Base-by-base conservation (phyloP, 768 basidiomycete genomes). In the Pisolithus marmoratus region DNA sequence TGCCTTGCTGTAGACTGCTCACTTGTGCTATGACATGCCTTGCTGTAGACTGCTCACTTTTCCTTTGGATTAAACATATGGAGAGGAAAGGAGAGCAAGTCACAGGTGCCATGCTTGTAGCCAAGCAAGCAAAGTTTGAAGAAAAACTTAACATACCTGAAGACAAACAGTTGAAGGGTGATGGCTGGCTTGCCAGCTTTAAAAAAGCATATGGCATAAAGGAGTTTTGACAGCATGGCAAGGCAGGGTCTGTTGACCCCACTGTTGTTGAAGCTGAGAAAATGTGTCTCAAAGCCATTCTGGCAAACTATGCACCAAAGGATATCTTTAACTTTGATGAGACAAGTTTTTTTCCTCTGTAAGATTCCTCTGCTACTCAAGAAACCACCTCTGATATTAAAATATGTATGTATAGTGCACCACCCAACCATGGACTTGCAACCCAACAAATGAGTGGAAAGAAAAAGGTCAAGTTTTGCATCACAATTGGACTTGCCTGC, bases 1-100 rank as follows among this genome's bases (percentile, higher is more conserved):
- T 38, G 57, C 14, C 72, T 68, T 8, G 71, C 69, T 48, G 66
- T 72, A 8, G 70, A 70, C 44, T 29, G 45, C 17, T 66, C 65
- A 1, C 58, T 74, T 62, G 54, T 27, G 54, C 68, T 48, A 68
- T 71, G 11, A 70, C 65, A 12, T 38, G 57, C 14, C 72, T 68
- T 8, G 71, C 69, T 48, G 66, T 72, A 8, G 70, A 70, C 44
- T 29, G 45, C 17, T 66, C 65, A 1, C 58, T 74, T 7, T 41
- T 52, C n/a, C 49, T 69, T 3, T 73, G 70, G 70, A 50, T 66
- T 17, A 50, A 60, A 38, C 49, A 50, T 19, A 50, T 50, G 27
- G 49, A 52, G 34, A 24, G 17, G 17, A 40, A 27, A 20, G 22
- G 45, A 15, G 34, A 52, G 37, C 31, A 22, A 20, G n/a, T n/a